phyloP scores from a whole-genome alignment of 148 eudicot genomes.

The Arbutus unedo region DNA sequence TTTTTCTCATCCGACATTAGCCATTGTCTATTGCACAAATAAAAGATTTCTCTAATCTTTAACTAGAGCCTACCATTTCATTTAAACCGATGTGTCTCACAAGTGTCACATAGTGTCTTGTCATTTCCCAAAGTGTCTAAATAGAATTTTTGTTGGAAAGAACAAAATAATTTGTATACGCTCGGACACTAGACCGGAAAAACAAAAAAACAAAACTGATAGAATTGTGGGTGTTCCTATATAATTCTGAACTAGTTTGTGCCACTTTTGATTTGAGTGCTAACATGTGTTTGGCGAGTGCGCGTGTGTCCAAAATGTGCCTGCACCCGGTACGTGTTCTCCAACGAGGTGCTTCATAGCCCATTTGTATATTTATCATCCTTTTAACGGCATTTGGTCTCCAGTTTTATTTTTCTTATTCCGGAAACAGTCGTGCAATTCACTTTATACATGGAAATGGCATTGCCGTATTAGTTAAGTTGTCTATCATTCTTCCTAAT shows the following conservation, averaged over 20 bases:
- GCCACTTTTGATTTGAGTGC: neutral
- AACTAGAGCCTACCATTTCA: too few relatives aligned
- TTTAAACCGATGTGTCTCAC: too few relatives aligned
- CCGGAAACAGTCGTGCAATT: neutral
- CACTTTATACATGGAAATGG: neutral
- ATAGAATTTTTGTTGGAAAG: too few relatives aligned
- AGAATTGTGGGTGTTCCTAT: neutral
- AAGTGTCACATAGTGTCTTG: too few relatives aligned
- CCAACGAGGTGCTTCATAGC: neutral
- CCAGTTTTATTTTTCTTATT: neutral
- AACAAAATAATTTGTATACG: too few relatives aligned
- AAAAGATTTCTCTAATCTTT: too few relatives aligned
- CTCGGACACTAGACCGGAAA: too few relatives aligned
- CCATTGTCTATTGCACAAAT: too few relatives aligned
- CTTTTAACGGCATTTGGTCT: neutral
- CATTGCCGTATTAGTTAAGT: neutral
- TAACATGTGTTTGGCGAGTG: neutral
- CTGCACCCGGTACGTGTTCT: neutral
- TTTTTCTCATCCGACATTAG: too few relatives aligned
- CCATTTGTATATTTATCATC: neutral
- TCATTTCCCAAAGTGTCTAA: too few relatives aligned
- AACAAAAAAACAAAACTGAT: too few relatives aligned
- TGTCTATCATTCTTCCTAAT: neutral
- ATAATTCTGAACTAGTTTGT: slow-evolving; percentile 2
- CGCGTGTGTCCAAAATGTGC: neutral